Evolutionary conservation across 805 yeast genomes (phyloP).

Genomic region (Candida krabiensis): DNA sequence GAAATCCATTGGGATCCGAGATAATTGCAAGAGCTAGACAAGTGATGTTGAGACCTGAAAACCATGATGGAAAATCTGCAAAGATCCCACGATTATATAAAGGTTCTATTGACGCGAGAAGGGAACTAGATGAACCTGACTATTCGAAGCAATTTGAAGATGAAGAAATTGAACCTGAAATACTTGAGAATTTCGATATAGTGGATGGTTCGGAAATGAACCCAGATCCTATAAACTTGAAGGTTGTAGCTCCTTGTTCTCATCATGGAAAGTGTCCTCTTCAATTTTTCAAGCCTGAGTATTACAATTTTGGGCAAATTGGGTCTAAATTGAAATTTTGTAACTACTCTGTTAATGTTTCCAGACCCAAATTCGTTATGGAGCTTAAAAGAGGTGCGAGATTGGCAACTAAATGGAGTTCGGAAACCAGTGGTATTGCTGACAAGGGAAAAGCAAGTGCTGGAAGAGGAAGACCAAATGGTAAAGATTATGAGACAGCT

Average conservation of each 20-base stretch:
- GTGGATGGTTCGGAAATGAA: slow-evolving; percentile 13
- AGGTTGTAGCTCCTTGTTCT: slow-evolving; percentile 84
- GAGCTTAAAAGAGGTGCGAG: slow-evolving; percentile 83
- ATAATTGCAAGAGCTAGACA: slow-evolving; percentile 88
- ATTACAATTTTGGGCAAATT: slow-evolving; percentile 49
- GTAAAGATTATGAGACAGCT: slow-evolving; percentile 69
- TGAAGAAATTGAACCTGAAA: slow-evolving; percentile 27
- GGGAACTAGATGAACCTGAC: slow-evolving; percentile 12
- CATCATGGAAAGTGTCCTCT: slow-evolving; percentile 87
- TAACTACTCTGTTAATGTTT: slow-evolving; percentile 66
- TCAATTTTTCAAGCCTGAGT: slow-evolving; percentile 73
- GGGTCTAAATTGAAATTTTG: slow-evolving; percentile 73
- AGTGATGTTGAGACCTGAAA: slow-evolving; percentile 83
- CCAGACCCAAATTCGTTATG: slow-evolving; percentile 75
- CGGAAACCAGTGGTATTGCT: slow-evolving; percentile 56
- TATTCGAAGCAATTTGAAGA: slow-evolving; percentile 29
- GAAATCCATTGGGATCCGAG: slow-evolving; percentile 88
- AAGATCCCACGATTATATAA: slow-evolving; percentile 72
- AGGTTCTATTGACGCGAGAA: slow-evolving; percentile 41
- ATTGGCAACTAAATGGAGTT: slow-evolving; percentile 71
- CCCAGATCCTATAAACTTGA: slow-evolving; percentile 45
- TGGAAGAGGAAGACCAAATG: slow-evolving; percentile 80
- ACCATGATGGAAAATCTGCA: slow-evolving; percentile 50
- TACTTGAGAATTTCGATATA: slow-evolving; percentile 25
- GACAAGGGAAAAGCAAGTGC: slow-evolving; percentile 43